Base-by-base conservation (phyloP, 179 eudicot genomes). In the Monotropa hypopitys region DNA sequence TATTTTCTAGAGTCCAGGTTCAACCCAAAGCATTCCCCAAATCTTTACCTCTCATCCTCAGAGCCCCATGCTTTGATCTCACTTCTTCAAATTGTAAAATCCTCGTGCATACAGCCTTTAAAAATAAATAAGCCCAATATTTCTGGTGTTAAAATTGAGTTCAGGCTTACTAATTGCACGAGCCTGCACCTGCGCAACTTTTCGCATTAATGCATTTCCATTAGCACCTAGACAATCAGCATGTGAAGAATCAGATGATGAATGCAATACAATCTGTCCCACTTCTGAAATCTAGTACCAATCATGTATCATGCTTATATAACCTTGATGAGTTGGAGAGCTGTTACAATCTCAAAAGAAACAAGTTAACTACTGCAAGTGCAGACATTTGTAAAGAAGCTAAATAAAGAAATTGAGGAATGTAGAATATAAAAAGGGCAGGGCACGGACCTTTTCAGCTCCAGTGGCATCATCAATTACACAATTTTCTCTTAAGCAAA, bases 381-480 rank as follows among this genome's bases (percentile, higher is more conserved):
- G 35, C 23, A 30, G 7, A 63, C n/a, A 67, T 47, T 66, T 21
- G 23, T 3, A 66, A 7, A 33, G 33, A 66, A 47, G 15, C 46
- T n/a, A 4, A 46, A 35, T 18, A 21, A 20, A 57, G 26, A n/a
- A 30, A 5, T n/a, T 5, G 38, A 35, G 45, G 40, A 10, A 47
- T 5, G 18, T 30, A 33, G 46, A 13, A 28, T 1, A 73, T 32
- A n/a, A 40, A 15, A 72, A 77, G 28, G 65, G 63, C 40, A 80
- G 33, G 67, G 54, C 76, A 65, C 81, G 11, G 26, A 95, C 99
- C 99, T 95, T 95, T 86, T 95, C 98, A 84, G 99, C 97, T 78
- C 98, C 97, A 81, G 95, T 95, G 72, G 97, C 95, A 87, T 95
- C 99, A 88, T 95, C 99, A 80, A 93, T 95, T 50, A 93, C 99